These are phyloP conservation scores for Chlamydomonas sp. DNA, from an alignment of 139 green algal species.

Conservation along the genomic window DNA sequence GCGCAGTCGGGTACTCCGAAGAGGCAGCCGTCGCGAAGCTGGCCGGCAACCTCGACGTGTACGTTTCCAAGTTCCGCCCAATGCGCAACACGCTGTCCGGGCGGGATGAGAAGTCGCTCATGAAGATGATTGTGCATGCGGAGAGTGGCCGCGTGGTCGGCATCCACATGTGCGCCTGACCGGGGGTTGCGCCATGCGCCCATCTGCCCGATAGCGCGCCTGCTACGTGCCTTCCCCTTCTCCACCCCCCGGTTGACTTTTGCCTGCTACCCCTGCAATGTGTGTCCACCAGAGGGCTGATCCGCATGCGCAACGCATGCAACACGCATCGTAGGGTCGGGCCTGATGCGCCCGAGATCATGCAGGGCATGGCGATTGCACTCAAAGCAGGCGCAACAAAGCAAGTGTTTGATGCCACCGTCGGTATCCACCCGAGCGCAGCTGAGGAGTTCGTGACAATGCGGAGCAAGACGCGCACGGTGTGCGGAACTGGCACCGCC, in stretches of 20 bases:
- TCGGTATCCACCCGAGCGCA: slow-evolving; percentile 90
- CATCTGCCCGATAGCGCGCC: too few species aligned
- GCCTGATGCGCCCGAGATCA: slow-evolving; percentile 13
- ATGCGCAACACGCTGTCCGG: slow-evolving; percentile 92
- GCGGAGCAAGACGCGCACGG: slow-evolving; percentile 20
- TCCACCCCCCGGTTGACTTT: too few species aligned
- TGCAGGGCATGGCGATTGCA: slow-evolving; percentile 87
- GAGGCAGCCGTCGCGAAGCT: slow-evolving; percentile 5
- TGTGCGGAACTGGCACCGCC: background rate
- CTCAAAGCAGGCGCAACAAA: slow-evolving; percentile 91
- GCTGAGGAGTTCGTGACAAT: slow-evolving; percentile 89
- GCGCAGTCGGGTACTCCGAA: slow-evolving; percentile 10
- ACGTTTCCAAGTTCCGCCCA: slow-evolving; percentile 80
- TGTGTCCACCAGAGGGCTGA: too few species aligned
- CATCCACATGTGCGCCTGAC: slow-evolving; percentile 93
- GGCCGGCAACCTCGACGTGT: slow-evolving; percentile 30
- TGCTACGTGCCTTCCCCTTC: too few species aligned
- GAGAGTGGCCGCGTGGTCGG: slow-evolving; percentile 74
- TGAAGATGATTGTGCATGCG: slow-evolving; percentile 88
- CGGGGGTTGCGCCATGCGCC: too few species aligned
- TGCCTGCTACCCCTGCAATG: too few species aligned
- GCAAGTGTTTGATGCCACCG: slow-evolving; percentile 75
- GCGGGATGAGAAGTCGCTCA: slow-evolving; percentile 46
- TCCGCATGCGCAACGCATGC: too few species aligned
- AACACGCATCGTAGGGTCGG: slow-evolving; percentile 16